Conservation (phyloP, 202 grass and related monocot genomes). For the Cymbopogon flexuosus region DNA sequence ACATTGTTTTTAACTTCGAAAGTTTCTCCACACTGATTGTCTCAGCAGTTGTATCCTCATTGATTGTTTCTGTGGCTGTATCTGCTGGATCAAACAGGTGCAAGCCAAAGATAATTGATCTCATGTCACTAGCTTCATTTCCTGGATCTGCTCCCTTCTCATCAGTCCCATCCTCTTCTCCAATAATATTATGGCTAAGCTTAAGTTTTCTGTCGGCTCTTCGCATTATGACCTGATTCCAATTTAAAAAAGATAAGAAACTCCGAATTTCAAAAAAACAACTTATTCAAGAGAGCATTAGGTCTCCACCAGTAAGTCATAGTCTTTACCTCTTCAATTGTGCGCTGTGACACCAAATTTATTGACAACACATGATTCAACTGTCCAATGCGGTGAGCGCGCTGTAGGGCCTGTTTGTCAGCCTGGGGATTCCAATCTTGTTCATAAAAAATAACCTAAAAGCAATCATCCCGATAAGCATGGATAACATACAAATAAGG, state of each 20-base stretch:
- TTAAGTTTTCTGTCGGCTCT: conserved; percentile 91
- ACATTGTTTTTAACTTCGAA: conserved; percentile 64
- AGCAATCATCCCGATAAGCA: conserved; percentile 18
- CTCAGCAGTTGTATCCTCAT: conserved; percentile 37
- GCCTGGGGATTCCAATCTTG: conserved; percentile 99
- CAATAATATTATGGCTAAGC: conserved; percentile 69
- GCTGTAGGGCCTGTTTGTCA: conserved; percentile 95
- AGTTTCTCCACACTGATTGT: conserved; percentile 45
- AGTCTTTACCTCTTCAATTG: conserved; percentile 80
- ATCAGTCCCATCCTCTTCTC: conserved; percentile 49
- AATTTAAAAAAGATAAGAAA: conserved; percentile 7
- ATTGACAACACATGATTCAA: conserved; percentile 85
- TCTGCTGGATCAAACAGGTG: conserved; percentile 57
- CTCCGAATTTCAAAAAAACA: conserved; percentile 7
- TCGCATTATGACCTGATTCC: conserved; percentile 76
- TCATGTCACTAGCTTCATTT: conserved; percentile 67
- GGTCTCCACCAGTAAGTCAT: background rate
- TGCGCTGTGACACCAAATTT: conserved; percentile 78
- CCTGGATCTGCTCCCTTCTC: conserved; percentile 44
- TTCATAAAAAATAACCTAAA: conserved; percentile 95
- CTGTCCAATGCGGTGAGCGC: conserved; percentile 93
- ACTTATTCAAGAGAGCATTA: conserved; percentile 20
- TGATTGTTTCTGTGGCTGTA: conserved; percentile 38
- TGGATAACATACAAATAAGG: background rate
- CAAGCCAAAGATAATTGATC: conserved; percentile 75